A percentile compares a stretch with the other conserved stretches of the same genome.
Conservation (phyloP, 352 stramenopile species). For the Phytopythium mirpurense region DNA sequence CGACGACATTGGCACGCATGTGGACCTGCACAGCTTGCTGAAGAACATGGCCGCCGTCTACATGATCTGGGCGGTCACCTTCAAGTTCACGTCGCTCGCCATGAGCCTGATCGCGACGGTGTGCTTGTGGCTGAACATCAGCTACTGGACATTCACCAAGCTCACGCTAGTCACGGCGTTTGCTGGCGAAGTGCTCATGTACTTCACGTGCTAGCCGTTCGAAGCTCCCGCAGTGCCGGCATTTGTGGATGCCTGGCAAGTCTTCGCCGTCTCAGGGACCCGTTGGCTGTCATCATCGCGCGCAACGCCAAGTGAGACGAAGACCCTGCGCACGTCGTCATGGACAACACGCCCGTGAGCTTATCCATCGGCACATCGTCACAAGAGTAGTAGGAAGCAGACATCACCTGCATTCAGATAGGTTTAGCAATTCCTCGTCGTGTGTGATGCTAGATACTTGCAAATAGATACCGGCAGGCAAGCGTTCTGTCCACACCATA, state of each 20-base stretch:
- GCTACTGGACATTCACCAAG: slow-evolving; percentile 55
- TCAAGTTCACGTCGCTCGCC: slow-evolving; percentile 53
- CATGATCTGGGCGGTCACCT: slow-evolving; percentile 63
- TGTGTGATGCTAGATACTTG: too few species aligned
- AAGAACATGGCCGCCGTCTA: slow-evolving; percentile 62
- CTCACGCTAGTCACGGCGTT: slow-evolving; percentile 43
- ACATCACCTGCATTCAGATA: neutral
- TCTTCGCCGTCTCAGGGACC: neutral
- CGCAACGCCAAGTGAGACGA: neutral
- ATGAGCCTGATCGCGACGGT: slow-evolving; percentile 29
- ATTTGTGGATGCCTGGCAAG: neutral
- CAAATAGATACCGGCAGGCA: too few species aligned
- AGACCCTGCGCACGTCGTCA: neutral
- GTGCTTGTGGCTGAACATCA: slow-evolving; percentile 48
- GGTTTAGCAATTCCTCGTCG: neutral
- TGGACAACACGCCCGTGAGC: neutral
- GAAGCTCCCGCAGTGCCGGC: neutral
- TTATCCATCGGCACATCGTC: neutral
- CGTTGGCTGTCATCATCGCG: neutral
- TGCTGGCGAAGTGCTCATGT: slow-evolving; percentile 65
- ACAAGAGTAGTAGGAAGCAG: slow-evolving; percentile 1
- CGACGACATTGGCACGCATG: slow-evolving; percentile 48
- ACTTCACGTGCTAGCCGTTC: slow-evolving; percentile 60
- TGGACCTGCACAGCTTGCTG: slow-evolving; percentile 46
- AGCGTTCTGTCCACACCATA: too few species aligned